Evolutionary conservation across 257 asterid genomes (phyloP), one percentile per base, ranked within the genome.

Genomic region (Nicotiana noctiflora): DNA sequence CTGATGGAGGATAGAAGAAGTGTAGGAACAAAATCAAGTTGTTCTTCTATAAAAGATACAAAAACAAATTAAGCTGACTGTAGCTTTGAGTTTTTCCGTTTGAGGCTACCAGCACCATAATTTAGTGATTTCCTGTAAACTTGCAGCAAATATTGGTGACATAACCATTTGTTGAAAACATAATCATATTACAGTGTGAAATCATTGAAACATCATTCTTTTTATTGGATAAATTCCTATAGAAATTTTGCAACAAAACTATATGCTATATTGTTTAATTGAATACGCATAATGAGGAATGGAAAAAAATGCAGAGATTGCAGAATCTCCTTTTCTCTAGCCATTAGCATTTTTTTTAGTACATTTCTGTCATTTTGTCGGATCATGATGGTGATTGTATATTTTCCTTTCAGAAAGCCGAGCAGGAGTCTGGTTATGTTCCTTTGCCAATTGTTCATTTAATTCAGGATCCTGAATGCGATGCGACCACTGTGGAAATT

Each of bases 381-480:
- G 29, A 65, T 78, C 25, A 32, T 76, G 80, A 61, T 23, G 49
- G 61, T 79, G 64, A 75, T 52, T 72, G 19, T 52, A 72, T 83
- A 37, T 66, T 53, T 82, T 32, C 53, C 27, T 84, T 83, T 63
- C 91, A 89, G 90, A 87, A 89, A 63, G 80, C 86, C 80, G 85
- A 84, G 81, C 87, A 74, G 86, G 97, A 86, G 63, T 76, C 72
- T 77, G 94, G 87, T 70, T 12, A 62, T 87, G 88, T 93, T 80
- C 99, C 99, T 62, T 87, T 88, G 93, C 99, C 99, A 23, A 88
- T 95, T 74, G 98, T 95, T 82, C 86, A 90, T 86, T 92, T 92
- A 76, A 97, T 92, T 89, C 99, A 95, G 88, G 97, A 93, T 83
- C 84, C 95, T 83, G 93, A 89, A 82, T 88, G 96, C 23, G 95